A percentile compares a stretch with the other conserved stretches of the same genome.
Conservation (phyloP, 495 filamentous ascomycete species). For the Amphirosellinia nigrospora region DNA sequence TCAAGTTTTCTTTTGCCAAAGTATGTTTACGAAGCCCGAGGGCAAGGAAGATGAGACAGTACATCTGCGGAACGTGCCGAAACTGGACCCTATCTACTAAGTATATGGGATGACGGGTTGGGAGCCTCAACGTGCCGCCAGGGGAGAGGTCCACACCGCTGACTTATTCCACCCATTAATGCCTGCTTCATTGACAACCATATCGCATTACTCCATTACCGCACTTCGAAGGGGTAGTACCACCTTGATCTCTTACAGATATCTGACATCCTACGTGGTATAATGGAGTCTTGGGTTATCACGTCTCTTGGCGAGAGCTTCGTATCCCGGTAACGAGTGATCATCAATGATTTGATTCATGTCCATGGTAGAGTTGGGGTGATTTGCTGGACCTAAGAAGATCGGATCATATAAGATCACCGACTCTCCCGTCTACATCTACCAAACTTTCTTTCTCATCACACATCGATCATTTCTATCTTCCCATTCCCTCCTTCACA, state of each 20-base stretch:
- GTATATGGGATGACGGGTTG: neutral
- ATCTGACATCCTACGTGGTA: neutral
- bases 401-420: constrained; percentile 39
- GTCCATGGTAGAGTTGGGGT: constrained; percentile 22
- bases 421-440: constrained; percentile 26
- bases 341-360: constrained; percentile 19
- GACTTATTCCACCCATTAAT: neutral
- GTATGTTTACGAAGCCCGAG: neutral
- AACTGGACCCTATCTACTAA: neutral
- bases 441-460: constrained; percentile 32
- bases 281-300: constrained; percentile 35
- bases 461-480: constrained; percentile 40
- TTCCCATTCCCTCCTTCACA: neutral
- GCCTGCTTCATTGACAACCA: neutral
- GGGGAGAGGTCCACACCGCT: neutral
- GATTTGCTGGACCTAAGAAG: constrained; percentile 34
- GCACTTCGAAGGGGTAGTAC: constrained; percentile 8
- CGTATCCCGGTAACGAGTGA: constrained; percentile 22
- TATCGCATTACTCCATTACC: neutral
- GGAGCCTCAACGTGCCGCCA: neutral
- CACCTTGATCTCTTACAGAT: constrained; percentile 2
- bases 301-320: constrained; percentile 24
- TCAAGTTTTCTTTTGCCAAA: neutral
- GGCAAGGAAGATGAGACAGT: neutral
- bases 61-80: neutral